Evolutionary conservation across 495 filamentous ascomycete genomes (phyloP).

Genomic region (Thermochaetoides thermophila): DNA sequence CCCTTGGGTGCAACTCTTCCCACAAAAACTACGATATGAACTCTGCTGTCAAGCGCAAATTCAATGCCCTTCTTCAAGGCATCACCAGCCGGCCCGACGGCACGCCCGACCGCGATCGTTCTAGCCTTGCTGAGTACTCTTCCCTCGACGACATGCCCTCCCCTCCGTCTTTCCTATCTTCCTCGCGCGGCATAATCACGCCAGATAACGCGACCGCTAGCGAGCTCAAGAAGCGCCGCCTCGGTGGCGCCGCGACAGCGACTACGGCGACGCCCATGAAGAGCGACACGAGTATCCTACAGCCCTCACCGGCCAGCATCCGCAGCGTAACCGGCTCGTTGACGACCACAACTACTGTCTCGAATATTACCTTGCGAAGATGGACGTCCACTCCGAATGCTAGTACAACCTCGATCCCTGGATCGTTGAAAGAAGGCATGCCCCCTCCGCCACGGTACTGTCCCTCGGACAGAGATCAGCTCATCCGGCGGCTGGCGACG

Average conservation of each 20-base stretch:
- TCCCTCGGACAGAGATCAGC: constrained; percentile 70
- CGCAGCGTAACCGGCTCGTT: constrained; percentile 2
- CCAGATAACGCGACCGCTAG: constrained; percentile 16
- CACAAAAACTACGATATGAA: constrained; percentile 28
- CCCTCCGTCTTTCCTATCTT: too few species aligned
- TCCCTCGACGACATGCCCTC: too few species aligned
- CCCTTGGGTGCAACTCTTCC: too few species aligned
- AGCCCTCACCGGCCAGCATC: constrained; percentile 5
- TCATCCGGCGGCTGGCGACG: constrained; percentile 68
- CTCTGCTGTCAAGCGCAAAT: constrained; percentile 40
- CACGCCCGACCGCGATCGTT: constrained; percentile 5
- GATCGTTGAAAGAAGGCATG: background rate
- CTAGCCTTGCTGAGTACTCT: constrained; percentile 9
- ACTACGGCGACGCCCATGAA: constrained; percentile 12
- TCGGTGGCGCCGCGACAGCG: constrained; percentile 16
- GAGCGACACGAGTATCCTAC: constrained; percentile 2
- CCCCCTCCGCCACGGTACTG: constrained; percentile 37
- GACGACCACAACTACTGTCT: constrained; percentile 24
- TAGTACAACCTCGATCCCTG: background rate
- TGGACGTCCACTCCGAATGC: constrained; percentile 10
- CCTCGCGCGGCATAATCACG: constrained; percentile 9
- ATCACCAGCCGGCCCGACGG: constrained; percentile 24
- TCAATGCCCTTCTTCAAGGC: constrained; percentile 39
- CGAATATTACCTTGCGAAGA: constrained; percentile 29
- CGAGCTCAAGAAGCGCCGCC: constrained; percentile 34